phyloP scores from a whole-genome alignment of 208 protist species.

The Wallacemonas sp. region DNA sequence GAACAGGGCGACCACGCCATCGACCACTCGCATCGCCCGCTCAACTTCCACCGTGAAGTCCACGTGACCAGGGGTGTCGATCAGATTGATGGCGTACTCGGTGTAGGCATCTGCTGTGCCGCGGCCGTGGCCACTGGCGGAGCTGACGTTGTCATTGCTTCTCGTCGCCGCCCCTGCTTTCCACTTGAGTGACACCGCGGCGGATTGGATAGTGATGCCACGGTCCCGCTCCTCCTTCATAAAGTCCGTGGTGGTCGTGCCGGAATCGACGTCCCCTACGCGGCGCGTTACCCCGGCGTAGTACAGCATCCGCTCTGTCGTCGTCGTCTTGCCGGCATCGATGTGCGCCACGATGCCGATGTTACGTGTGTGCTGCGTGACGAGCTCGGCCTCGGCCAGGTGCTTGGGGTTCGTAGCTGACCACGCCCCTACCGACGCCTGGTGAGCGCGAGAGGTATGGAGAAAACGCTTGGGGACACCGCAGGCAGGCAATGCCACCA shows the following conservation, averaged over 20 bases:
- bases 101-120: constrained; percentile 91
- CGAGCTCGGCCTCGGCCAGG: constrained; percentile 4
- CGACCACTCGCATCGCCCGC: constrained; percentile 94
- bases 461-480: neutral
- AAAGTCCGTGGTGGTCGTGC: constrained; percentile 96
- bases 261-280: constrained; percentile 94
- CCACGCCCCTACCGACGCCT: neutral
- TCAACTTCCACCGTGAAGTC: constrained; percentile 98
- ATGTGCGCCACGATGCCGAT: constrained; percentile 96
- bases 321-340: constrained; percentile 96
- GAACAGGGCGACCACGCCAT: constrained; percentile 95
- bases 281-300: constrained; percentile 82
- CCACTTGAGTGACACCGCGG: constrained; percentile 93
- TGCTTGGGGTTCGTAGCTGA: constrained; percentile 2
- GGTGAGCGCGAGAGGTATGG: too few relatives aligned
- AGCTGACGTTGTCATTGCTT: constrained; percentile 85
- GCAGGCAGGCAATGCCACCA: neutral
- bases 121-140: constrained; percentile 90
- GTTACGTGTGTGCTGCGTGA: constrained; percentile 76
- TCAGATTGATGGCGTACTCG: constrained; percentile 88
- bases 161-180: constrained; percentile 15
- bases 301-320: constrained; percentile 95
- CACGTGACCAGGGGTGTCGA: constrained; percentile 97
- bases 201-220: constrained; percentile 96
- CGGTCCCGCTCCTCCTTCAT: constrained; percentile 96